Percentiles rank a stretch among this genome's conserved stretches.
phyloP scores from a whole-genome alignment of 2,329 filamentous ascomycete species.

The Talaromyces marneffei region DNA sequence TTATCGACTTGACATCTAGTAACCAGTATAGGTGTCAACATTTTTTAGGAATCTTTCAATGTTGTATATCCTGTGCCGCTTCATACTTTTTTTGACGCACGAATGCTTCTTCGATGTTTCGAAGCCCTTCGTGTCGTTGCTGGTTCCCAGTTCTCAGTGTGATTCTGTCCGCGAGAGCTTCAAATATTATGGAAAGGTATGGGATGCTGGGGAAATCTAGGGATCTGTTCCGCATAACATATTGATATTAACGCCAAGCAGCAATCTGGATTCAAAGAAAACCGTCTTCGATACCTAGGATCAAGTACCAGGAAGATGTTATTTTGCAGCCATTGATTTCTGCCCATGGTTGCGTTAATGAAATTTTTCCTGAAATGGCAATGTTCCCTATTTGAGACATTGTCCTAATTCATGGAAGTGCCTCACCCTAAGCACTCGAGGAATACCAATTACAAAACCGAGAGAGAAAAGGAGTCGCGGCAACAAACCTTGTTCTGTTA shows the following conservation, averaged over 20 bases:
- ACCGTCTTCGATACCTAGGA: not conserved
- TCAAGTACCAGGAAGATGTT: not conserved
- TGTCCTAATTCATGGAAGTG: not conserved
- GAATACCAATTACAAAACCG: not conserved
- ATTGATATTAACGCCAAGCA: not conserved
- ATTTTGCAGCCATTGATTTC: not conserved
- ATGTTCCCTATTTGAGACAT: not conserved
- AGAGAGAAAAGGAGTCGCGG: no score
- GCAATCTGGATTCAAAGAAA: not conserved
- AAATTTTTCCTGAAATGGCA: not conserved
- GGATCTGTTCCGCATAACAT: not conserved
- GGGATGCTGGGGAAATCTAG: not conserved
- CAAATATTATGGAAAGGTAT: not conserved
- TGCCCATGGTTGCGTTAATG: not conserved
- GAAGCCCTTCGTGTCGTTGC: not conserved
- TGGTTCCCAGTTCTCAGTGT: rapidly evolving
- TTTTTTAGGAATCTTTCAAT: not conserved
- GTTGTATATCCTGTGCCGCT: not conserved
- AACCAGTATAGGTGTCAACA: not conserved
- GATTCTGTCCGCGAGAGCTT: no score
- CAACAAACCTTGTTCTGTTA: no score
- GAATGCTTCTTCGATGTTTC: slow-evolving; percentile 6
- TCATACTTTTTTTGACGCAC: not conserved
- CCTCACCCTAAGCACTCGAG: not conserved
- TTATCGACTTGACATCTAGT: not conserved